Conservation (phyloP, 2,329 filamentous ascomycete genomes). For the Colletotrichum sansevieriae region DNA sequence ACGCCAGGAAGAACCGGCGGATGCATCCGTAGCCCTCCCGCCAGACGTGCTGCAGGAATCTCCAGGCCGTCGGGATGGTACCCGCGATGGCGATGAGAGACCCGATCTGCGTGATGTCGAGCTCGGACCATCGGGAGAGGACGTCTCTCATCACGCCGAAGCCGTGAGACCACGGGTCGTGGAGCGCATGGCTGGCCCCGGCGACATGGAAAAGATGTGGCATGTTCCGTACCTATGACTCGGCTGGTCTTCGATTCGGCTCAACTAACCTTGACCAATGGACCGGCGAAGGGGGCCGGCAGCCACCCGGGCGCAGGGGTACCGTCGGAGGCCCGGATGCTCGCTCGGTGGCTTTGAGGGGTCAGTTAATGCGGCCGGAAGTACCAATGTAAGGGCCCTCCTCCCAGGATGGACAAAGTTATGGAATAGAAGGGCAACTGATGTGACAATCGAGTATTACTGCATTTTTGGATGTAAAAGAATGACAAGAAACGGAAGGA, state of each 20-base stretch:
- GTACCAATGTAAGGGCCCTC: background rate
- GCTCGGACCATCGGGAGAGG: slow-evolving; percentile 56
- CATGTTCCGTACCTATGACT: slow-evolving; percentile 16
- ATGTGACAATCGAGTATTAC: slow-evolving; percentile 14
- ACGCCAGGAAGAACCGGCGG: slow-evolving; percentile 58
- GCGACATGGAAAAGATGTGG: slow-evolving; percentile 38
- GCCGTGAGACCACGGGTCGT: slow-evolving; percentile 50
- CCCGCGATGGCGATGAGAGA: slow-evolving; percentile 60
- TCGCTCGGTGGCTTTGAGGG: background rate
- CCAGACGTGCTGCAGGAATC: slow-evolving; percentile 53
- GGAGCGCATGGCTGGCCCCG: slow-evolving; percentile 39
- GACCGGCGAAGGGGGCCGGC: background rate
- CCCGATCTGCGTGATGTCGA: slow-evolving; percentile 60
- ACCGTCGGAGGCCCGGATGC: slow-evolving; percentile 9
- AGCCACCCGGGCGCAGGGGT: slow-evolving; percentile 14
- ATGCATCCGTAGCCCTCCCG: slow-evolving; percentile 56
- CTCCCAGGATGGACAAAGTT: background rate
- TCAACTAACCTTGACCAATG: background rate
- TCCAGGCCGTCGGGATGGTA: slow-evolving; percentile 56
- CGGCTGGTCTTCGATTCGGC: background rate
- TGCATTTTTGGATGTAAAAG: slow-evolving; percentile 31
- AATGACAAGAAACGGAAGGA: slow-evolving; percentile 24
- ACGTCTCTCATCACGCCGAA: slow-evolving; percentile 53
- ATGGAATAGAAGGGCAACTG: background rate
- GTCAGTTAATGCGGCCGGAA: background rate